phyloP scores from a whole-genome alignment of 202 grass and related monocot genomes.

The Brachypodium distachyon region DNA sequence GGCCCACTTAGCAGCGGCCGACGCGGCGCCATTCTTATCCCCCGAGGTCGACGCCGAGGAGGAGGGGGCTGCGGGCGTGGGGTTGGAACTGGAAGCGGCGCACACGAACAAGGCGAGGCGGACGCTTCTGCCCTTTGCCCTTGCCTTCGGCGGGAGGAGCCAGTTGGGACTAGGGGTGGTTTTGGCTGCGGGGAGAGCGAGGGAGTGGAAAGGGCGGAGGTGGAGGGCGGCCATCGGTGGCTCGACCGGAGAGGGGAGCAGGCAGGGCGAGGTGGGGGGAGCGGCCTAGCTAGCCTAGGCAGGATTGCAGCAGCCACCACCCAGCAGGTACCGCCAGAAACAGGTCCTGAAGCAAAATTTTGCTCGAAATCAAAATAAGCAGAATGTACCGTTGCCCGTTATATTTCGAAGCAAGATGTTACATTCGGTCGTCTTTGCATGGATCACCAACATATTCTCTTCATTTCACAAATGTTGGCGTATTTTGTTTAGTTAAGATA shows the following conservation, averaged over 20 bases:
- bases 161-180: neutral
- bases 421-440: no score
- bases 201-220: slow-evolving; percentile 12
- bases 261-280: neutral
- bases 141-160: neutral
- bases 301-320: neutral
- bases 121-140: slow-evolving; percentile 6
- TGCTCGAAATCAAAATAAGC: no score
- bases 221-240: slow-evolving; percentile 27
- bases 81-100: slow-evolving; percentile 8
- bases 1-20: slow-evolving; percentile 27
- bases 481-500: no score
- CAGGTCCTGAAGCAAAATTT: no score
- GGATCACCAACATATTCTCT: no score
- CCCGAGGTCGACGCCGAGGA: neutral
- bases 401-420: no score
- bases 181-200: neutral
- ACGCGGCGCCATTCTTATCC: neutral
- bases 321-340: no score
- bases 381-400: no score
- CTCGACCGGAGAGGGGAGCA: neutral
- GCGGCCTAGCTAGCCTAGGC: neutral
- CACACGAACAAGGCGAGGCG: slow-evolving; percentile 29
- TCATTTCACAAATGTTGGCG: no score
- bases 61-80: neutral